phyloP scores from a whole-genome alignment of 371 early-diverging fungal species.

The Rhizopus stolonifer region DNA sequence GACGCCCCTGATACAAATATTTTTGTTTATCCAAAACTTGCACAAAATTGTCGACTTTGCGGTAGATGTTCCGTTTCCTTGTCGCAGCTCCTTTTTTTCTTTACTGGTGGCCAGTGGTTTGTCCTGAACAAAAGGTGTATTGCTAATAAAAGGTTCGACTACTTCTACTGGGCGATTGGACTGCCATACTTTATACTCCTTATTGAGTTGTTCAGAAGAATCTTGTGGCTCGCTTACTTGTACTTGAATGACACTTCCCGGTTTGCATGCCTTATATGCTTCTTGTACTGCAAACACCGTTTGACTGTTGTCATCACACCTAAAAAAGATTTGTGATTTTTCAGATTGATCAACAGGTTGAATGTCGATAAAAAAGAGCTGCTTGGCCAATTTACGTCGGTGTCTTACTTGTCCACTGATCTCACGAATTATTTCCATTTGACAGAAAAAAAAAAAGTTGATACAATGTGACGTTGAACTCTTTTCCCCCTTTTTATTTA shows the following conservation, averaged over 20 bases:
- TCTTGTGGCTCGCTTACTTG: conserved; percentile 34
- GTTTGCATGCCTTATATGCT: conserved; percentile 25
- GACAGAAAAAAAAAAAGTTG: neutral
- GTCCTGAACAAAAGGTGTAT: conserved; percentile 40
- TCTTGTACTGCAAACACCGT: conserved; percentile 29
- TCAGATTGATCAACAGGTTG: conserved; percentile 18
- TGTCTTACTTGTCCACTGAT: conserved; percentile 49
- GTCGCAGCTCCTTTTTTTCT: conserved; percentile 5
- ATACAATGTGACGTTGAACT: neutral
- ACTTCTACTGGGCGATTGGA: conserved; percentile 35
- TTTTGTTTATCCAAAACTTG: conserved; percentile 60
- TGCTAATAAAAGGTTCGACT: conserved; percentile 23
- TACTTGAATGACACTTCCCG: conserved; percentile 36
- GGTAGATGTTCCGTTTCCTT: conserved; percentile 17
- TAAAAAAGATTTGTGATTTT: conserved; percentile 50
- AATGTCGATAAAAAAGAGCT: conserved; percentile 55
- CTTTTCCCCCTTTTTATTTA: neutral
- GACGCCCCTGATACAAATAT: conserved; percentile 40
- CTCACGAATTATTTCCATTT: neutral
- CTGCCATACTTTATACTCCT: conserved; percentile 46
- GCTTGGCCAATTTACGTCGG: conserved; percentile 42
- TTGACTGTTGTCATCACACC: conserved; percentile 45
- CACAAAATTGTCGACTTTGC: conserved; percentile 33
- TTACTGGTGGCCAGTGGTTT: conserved; percentile 41
- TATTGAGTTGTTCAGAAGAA: conserved; percentile 28